Percentiles rank a stretch among this genome's conserved stretches.
phyloP scores from a whole-genome alignment of 305 asterid species.

The Solanum hybrid region DNA sequence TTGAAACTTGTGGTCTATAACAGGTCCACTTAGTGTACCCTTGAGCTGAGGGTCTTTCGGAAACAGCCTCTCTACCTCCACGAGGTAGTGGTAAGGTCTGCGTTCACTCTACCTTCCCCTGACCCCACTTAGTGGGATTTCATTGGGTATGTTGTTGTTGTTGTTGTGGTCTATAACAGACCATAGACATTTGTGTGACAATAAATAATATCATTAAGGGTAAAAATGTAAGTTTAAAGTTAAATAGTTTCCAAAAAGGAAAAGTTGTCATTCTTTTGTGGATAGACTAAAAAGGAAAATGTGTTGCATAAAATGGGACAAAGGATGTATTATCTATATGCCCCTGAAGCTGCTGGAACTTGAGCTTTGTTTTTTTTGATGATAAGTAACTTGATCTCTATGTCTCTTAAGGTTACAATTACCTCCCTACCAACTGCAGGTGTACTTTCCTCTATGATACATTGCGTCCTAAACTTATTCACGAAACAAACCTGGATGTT shows the following conservation, averaged over 20 bases:
- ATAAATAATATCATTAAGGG: not conserved
- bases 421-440: constrained; percentile 43
- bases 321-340: not conserved
- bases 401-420: constrained; percentile 9
- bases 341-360: not conserved
- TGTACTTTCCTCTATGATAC: constrained; percentile 94
- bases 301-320: not conserved
- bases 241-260: not conserved
- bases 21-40: too few species aligned
- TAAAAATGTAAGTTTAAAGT: not conserved
- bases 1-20: not conserved
- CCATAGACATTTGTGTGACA: not conserved
- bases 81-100: too few species aligned
- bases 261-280: not conserved
- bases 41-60: too few species aligned
- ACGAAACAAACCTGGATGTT: constrained; percentile 91
- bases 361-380: not conserved
- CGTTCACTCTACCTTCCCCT: too few species aligned
- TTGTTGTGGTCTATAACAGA: not conserved
- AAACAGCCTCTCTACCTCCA: too few species aligned
- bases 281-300: not conserved
- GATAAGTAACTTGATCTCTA: not conserved
- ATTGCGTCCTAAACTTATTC: constrained; percentile 90
- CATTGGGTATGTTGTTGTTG: too few species aligned
- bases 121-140: too few species aligned